A percentile compares a stretch with the other conserved stretches of the same genome.
phyloP scores from a whole-genome alignment of 495 filamentous ascomycete species.

The Trypethelium eluteriae region DNA sequence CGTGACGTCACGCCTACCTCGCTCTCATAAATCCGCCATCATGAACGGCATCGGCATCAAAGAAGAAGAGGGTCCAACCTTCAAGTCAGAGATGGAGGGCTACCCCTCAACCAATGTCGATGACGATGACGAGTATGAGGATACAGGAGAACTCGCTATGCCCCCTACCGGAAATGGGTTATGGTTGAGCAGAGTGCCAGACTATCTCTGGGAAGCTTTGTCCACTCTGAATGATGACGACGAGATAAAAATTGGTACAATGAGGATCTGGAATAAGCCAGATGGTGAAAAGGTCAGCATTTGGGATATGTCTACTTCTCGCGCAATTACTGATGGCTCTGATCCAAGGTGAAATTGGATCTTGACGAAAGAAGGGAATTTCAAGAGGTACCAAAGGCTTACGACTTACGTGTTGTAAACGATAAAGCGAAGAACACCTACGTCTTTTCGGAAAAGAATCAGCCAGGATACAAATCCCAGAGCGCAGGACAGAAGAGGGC shows the following conservation, averaged over 20 bases:
- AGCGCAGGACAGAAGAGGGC: background rate
- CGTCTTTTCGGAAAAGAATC: slow-evolving; percentile 84
- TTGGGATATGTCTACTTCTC: background rate
- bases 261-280: slow-evolving; percentile 47
- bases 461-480: slow-evolving; percentile 54
- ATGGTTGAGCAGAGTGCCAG: slow-evolving; percentile 70
- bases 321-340: background rate
- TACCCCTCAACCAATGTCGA: background rate
- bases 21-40: background rate
- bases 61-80: slow-evolving; percentile 24
- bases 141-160: slow-evolving; percentile 80
- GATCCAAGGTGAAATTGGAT: background rate
- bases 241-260: slow-evolving; percentile 63
- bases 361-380: slow-evolving; percentile 41
- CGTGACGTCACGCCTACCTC: background rate
- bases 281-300: background rate
- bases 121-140: slow-evolving; percentile 47
- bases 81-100: slow-evolving; percentile 21
- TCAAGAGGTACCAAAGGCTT: slow-evolving; percentile 63
- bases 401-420: slow-evolving; percentile 62
- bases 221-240: slow-evolving; percentile 45
- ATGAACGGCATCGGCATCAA: slow-evolving; percentile 39
- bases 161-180: slow-evolving; percentile 45
- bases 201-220: slow-evolving; percentile 67
- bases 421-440: slow-evolving; percentile 65